Conservation (phyloP, 2,329 filamentous ascomycete species). For the Fusarium sp. region DNA sequence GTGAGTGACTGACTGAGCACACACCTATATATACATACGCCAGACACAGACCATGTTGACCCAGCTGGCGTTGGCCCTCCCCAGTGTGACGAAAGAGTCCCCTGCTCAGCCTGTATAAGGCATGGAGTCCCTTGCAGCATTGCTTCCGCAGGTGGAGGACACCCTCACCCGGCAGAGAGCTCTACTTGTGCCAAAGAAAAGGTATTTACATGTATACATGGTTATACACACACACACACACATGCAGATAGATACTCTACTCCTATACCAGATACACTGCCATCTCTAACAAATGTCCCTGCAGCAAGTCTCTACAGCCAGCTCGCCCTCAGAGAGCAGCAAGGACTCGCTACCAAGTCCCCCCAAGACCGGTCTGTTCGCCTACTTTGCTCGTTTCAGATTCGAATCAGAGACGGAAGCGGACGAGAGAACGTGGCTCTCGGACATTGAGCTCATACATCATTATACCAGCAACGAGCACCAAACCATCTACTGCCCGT, state of each 20-base stretch:
- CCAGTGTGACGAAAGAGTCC: slow-evolving; percentile 22
- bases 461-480: slow-evolving; percentile 25
- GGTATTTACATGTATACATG: background rate
- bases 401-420: background rate
- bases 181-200: background rate
- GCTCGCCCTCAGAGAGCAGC: background rate
- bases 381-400: slow-evolving; percentile 17
- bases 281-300: background rate
- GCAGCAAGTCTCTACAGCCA: background rate
- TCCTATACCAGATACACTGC: background rate
- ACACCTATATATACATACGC: background rate
- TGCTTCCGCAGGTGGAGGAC: background rate
- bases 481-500: slow-evolving; percentile 10
- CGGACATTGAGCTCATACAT: slow-evolving; percentile 16
- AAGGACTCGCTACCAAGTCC: background rate
- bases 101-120: slow-evolving; percentile 17
- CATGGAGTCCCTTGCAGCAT: slow-evolving; percentile 22
- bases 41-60: background rate
- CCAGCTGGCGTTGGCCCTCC: background rate
- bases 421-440: background rate
- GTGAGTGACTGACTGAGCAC: background rate
- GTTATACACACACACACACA: too few species aligned
- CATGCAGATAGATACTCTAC: background rate
- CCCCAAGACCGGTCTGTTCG: background rate
- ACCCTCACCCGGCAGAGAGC: background rate